Evolutionary conservation across 2,329 filamentous ascomycete species (phyloP).

Genomic region (Epichloe bromicola): DNA sequence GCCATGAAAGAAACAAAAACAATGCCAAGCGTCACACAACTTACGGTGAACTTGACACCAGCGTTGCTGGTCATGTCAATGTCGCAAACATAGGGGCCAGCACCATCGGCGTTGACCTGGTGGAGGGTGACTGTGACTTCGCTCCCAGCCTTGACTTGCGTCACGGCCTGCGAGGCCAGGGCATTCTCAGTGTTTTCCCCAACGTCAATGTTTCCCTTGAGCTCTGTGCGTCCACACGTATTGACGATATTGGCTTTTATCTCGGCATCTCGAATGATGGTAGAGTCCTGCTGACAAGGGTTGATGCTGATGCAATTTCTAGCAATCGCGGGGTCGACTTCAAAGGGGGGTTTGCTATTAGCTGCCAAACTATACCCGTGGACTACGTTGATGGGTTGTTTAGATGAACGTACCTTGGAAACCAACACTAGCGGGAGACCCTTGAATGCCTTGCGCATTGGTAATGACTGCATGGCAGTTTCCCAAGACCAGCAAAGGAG

Average conservation of each 20-base stretch:
- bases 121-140: constrained; percentile 17
- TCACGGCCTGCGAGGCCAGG: constrained; percentile 31
- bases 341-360: not conserved
- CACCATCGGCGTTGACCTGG: constrained; percentile 9
- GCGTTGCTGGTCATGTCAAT: constrained; percentile 34
- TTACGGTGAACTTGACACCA: constrained; percentile 10
- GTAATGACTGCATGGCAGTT: constrained; percentile 32
- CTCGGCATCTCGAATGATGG: constrained; percentile 47
- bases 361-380: not conserved
- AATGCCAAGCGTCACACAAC: not conserved
- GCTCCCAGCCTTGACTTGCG: constrained; percentile 33
- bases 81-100: constrained; percentile 39
- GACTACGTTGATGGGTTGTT: too few species aligned
- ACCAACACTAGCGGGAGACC: constrained; percentile 34
- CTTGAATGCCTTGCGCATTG: constrained; percentile 30
- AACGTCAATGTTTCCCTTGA: constrained; percentile 48
- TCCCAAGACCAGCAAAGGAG: not conserved
- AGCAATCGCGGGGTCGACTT: constrained; percentile 40
- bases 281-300: constrained; percentile 53
- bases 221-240: constrained; percentile 49
- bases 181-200: constrained; percentile 41
- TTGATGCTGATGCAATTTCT: constrained; percentile 51
- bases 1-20: not conserved
- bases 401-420: constrained; percentile 27
- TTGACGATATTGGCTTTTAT: constrained; percentile 39